Conservation (phyloP, 352 stramenopile genomes). For the Globisporangium camurandrum region DNA sequence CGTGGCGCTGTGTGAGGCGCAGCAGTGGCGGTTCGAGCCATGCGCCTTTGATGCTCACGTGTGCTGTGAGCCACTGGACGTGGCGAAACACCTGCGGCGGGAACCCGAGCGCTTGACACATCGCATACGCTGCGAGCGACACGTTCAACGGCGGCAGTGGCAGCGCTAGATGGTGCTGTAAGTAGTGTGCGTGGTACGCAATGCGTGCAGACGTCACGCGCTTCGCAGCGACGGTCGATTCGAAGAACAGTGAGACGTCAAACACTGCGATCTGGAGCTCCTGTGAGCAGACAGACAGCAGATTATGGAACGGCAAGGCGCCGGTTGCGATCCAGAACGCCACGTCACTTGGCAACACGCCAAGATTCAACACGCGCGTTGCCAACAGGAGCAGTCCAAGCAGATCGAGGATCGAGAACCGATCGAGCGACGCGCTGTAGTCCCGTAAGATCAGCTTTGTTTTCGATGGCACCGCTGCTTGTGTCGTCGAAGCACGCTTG, state of each 20-base stretch:
- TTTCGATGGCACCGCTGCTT: background rate
- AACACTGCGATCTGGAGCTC: conserved; percentile 41
- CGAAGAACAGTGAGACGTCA: conserved; percentile 51
- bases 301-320: conserved; percentile 58
- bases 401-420: conserved; percentile 51
- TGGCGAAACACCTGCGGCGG: conserved; percentile 52
- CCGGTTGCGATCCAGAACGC: conserved; percentile 49
- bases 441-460: background rate
- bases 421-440: conserved; percentile 19
- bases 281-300: conserved; percentile 36
- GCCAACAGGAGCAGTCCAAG: conserved; percentile 55
- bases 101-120: conserved; percentile 50
- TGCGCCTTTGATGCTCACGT: conserved; percentile 36
- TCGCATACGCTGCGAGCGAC: conserved; percentile 37
- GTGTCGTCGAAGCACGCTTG: background rate
- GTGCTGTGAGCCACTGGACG: conserved; percentile 56
- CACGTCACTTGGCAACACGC: conserved; percentile 53
- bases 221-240: conserved; percentile 31
- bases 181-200: conserved; percentile 40
- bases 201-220: conserved; percentile 29
- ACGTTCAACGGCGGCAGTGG: conserved; percentile 64
- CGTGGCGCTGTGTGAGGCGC: background rate
- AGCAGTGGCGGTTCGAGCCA: conserved; percentile 35
- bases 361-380: conserved; percentile 54
- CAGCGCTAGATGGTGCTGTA: conserved; percentile 70